Base-by-base conservation (phyloP, 345 rosid species). In the Gynandropsis gynandra region DNA sequence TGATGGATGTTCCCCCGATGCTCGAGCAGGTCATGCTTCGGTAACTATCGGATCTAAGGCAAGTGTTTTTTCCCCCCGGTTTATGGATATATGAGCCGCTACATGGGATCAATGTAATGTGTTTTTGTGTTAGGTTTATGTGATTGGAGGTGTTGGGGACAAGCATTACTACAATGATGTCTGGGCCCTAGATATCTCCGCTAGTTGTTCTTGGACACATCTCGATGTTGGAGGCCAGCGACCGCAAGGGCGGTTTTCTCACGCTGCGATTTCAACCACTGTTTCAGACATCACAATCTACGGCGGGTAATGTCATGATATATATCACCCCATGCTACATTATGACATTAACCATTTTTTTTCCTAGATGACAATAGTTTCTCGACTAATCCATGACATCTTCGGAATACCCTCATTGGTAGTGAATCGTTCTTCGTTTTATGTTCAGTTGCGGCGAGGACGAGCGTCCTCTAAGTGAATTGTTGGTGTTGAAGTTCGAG, bases 201-300 rank as follows among this genome's bases (percentile, higher is more conserved):
- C 60, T 40, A 24, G 5, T 24, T 58, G 74, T 60, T 66, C 68
- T 3, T 84, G 94, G 94, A 66, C 44, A 32, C 68, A 37, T 42
- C 83, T 76, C n/a, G 76, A 73, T 38, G 47, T 66, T 20, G 54
- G 67, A 1, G 88, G 83, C 59, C 83, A 75, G 57, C 80, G 74
- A 48, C 88, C 94, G 17, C 85, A 69, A 51, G 94, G 94, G 27
- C 60, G 94, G 54, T 84, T 84, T 73, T 84, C 94, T 58, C 94
- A 84, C 52, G 63, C 88, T 10, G 82, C 88, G 10, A 73, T 79
- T 42, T 24, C 29, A 24, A 72, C 73, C 8, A 29, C 77, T 9
- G 74, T 48, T 16, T 65, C 66, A 0, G 76, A 75, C 50, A 73
- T 81, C 37, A 62, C 63, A 46, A 70, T 81, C 52, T 84, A 81